Base-by-base conservation (phyloP, 2,329 filamentous ascomycete genomes). In the Scytalidium sp. region DNA sequence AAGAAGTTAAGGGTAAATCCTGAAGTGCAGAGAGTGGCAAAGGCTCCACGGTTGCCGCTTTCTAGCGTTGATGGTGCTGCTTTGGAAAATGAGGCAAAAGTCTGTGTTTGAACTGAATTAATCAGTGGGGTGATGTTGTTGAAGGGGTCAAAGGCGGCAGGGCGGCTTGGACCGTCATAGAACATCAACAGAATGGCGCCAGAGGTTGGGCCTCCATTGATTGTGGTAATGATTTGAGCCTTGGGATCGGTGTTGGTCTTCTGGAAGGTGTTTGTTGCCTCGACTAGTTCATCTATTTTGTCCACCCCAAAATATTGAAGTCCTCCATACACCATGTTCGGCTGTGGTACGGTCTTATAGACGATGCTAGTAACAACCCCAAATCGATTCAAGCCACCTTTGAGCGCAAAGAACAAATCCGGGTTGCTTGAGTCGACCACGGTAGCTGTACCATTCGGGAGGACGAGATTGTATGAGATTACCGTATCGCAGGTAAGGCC, bases 401-500 rank as follows among this genome's bases (percentile, higher is more conserved):
- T 55, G 46, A 68, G 52, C 2, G 66, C 66, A 3, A 64, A 61
- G 15, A 65, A 62, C 13, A 67, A 60, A n/a, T 69, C 64, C 53
- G 64, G 9, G 57, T 56, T 20, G 46, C 42, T 13, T 45, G 58
- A 60, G 40, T 67, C 54, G 17, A 68, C 64, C 29, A 60, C 58
- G 2, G 56, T 50, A 42, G 66, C 53, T 3, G 57, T 60, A 2
- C 65, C 64, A 29, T 67, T 59, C 7, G 64, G 56, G 11, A 56
- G 54, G 19, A 67, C 60, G 4, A 61, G 57, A 19, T 50, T 56
- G 36, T 40, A 52, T 20, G 55, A 48, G 15, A 44, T 19, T n/a
- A 56, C 39, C 2, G 65, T 67, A 15, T 72, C 66, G 45, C 62
- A 65, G 3, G 70, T 68, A 10, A 71, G 49, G 4, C 61, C 54